phyloP scores from a whole-genome alignment of 2,329 filamentous ascomycete species.

The Penicillium corylophilum region DNA sequence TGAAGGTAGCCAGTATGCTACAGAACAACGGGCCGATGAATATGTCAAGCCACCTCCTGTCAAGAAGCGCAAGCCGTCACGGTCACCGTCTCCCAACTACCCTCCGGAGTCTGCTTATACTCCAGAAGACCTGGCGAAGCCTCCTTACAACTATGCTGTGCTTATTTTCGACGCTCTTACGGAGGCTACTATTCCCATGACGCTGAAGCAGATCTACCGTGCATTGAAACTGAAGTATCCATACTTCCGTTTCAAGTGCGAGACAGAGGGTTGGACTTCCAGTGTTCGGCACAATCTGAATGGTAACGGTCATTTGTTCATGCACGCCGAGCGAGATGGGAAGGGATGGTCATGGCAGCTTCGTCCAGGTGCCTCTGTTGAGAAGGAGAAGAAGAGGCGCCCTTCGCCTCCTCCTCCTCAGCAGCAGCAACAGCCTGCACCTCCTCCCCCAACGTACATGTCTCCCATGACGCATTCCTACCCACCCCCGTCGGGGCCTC shows the following conservation, averaged over 20 bases:
- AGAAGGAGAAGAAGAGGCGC: conserved; percentile 57
- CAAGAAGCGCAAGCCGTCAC: conserved; percentile 54
- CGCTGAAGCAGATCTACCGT: conserved; percentile 65
- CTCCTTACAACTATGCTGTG: conserved; percentile 62
- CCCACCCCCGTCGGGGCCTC: conserved; percentile 28
- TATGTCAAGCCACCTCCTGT: conserved; percentile 46
- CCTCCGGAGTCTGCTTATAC: conserved; percentile 59
- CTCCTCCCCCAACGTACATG: conserved; percentile 37
- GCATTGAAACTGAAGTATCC: conserved; percentile 63
- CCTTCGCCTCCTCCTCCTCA: conserved; percentile 41
- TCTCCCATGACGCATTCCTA: conserved; percentile 35
- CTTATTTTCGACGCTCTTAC: conserved; percentile 64
- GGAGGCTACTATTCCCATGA: conserved; percentile 57
- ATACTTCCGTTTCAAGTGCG: conserved; percentile 61
- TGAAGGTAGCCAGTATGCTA: conserved; percentile 38
- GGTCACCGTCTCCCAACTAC: conserved; percentile 63
- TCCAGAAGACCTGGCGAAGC: conserved; percentile 62
- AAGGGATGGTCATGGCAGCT: conserved; percentile 66
- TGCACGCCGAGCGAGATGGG: conserved; percentile 60
- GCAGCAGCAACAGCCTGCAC: conserved; percentile 31
- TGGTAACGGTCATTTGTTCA: conserved; percentile 58
- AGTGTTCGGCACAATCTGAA: conserved; percentile 65
- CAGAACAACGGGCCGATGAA: conserved; percentile 41
- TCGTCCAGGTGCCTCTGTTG: conserved; percentile 58
- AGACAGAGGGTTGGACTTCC: conserved; percentile 65